phyloP scores from a whole-genome alignment of 805 yeast genomes.

The Sugiyamaella smithiae region DNA sequence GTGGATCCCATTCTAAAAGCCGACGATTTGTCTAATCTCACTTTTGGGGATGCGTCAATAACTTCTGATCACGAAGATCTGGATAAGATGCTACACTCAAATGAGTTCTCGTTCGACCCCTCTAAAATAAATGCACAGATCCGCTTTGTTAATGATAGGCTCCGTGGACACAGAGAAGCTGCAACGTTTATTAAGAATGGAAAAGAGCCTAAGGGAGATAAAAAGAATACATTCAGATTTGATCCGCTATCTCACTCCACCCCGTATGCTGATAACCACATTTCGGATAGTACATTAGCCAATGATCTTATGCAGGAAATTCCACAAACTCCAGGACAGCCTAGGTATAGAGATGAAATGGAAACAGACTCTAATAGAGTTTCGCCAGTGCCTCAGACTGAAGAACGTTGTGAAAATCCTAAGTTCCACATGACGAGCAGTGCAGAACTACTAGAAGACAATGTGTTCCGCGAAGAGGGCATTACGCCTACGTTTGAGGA shows the following conservation, averaged over 20 bases:
- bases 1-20: not conserved
- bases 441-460: no score
- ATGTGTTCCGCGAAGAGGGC: no score
- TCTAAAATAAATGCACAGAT: not conserved
- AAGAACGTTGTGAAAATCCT: no score
- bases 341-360: no score
- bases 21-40: not conserved
- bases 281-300: constrained; percentile 11
- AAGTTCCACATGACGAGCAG: no score
- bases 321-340: not conserved
- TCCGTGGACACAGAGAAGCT: no score
- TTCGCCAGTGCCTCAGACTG: no score
- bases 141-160: not conserved
- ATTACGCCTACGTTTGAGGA: no score
- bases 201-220: not conserved
- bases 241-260: constrained; percentile 7
- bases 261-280: constrained; percentile 6
- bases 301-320: not conserved
- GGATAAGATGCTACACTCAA: not conserved
- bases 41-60: not conserved
- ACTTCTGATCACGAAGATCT: not conserved
- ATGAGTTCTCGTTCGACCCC: not conserved
- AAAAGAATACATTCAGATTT: not conserved
- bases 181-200: no score
- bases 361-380: no score